Base-by-base conservation (phyloP, 108 stramenopile genomes). In the Fistulifera pelliculosa region DNA sequence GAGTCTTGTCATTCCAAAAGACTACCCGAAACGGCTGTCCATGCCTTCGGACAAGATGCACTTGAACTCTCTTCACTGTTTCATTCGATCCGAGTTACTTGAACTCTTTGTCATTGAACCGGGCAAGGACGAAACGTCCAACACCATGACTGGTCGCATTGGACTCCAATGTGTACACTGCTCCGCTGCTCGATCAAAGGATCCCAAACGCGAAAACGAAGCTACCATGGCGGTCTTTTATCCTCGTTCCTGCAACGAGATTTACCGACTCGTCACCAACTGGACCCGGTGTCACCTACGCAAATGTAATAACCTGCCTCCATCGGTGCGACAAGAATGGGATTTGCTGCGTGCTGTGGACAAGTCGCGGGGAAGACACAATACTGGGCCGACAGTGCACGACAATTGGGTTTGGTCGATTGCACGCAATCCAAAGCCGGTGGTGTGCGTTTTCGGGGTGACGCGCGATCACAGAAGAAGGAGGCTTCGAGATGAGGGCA, bases 121-220 rank as follows among this genome's bases (percentile, higher is more conserved):
- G n/a, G 21, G 21, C 3, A 51, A 5, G 17, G 70, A 64, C 35
- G 42, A 76, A 74, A 63, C 69, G 42, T 54, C 79, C 62, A 54
- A 71, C 66, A 55, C 65, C 2, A 62, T 72, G 41, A 53, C 62
- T 57, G 88, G 88, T 19, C 84, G 80, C 27, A 79, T 90, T 17
- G 88, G 88, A 18, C 56, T 90, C 40, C 82, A 84, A 12, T 90
- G 88, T 55, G 84, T 90, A 15, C 79, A 81, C 52, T 90, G 88
- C 49, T 75, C 84, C 24, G 56, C 64, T 45, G 56, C 49, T 53
- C 61, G 62, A 26, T 7, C 1, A 25, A 48, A 27, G 19, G 45
- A 28, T 11, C 45, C 58, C 23, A 47, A 59, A n/a, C 47, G 27
- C 43, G 27, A 48, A 12, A 27, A 53, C 2, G 75, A 76, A 63